These are phyloP conservation scores for Fimicolochytrium jonesii DNA, from an alignment of 192 early-diverging fungal genomes.

Conservation along the genomic window DNA sequence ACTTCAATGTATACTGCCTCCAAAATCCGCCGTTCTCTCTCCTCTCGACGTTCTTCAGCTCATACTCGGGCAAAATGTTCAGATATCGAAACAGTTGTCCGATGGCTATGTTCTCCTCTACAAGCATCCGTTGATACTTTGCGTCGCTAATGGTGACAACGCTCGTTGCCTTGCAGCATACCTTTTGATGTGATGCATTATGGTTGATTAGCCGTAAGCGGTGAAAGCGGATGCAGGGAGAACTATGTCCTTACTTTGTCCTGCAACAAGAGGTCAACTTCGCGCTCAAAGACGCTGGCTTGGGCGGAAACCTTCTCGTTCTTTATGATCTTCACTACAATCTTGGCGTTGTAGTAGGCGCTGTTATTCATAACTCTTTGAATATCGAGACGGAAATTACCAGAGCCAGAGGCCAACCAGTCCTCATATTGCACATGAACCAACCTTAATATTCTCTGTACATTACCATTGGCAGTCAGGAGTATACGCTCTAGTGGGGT, in stretches of 20 bases:
- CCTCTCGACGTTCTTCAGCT: constrained; percentile 16
- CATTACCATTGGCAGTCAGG: constrained; percentile 53
- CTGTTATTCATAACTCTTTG: no score
- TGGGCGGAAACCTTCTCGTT: constrained; percentile 30
- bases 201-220: no score
- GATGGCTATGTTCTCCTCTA: constrained; percentile 41
- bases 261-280: constrained; percentile 31
- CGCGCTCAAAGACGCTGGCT: constrained; percentile 37
- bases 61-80: constrained; percentile 46
- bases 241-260: constrained; percentile 17
- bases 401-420: no score
- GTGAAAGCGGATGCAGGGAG: no score
- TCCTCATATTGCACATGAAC: no score
- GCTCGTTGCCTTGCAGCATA: constrained; percentile 40
- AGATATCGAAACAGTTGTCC: constrained; percentile 53
- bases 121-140: constrained; percentile 31
- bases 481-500: constrained; percentile 45
- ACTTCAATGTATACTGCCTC: constrained; percentile 29
- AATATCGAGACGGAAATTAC: no score
- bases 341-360: constrained; percentile 47
- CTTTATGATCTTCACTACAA: constrained; percentile 42
- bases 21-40: no score
- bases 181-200: constrained; percentile 11
- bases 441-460: constrained; percentile 51
- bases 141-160: constrained; percentile 32